Percentiles rank a stretch among this genome's conserved stretches.
phyloP scores from a whole-genome alignment of 176 grass and related monocot genomes.

The Echinochloa phyllopogon region DNA sequence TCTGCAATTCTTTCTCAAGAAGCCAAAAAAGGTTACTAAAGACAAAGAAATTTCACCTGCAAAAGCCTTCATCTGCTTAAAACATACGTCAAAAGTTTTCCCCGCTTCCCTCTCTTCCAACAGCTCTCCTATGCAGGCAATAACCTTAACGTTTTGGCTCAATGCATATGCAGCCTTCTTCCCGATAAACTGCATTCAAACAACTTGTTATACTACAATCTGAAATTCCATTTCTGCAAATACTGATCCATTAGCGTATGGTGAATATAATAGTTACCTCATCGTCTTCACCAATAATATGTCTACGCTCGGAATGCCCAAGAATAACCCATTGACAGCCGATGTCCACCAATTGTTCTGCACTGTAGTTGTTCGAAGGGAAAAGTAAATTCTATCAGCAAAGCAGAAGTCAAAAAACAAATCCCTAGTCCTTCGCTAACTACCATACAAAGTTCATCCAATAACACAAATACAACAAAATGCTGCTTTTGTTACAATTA shows the following conservation, averaged over 20 bases:
- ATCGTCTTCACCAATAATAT: slow-evolving; percentile 93
- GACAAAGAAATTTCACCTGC: slow-evolving; percentile 57
- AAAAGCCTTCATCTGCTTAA: slow-evolving; percentile 91
- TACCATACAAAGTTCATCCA: not conserved
- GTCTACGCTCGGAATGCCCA: slow-evolving; percentile 88
- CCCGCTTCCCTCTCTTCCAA: slow-evolving; percentile 97
- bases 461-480: not conserved
- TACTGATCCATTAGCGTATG: slow-evolving; percentile 8
- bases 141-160: slow-evolving; percentile 97
- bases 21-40: not conserved
- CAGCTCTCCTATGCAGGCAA: slow-evolving; percentile 95
- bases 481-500: not conserved
- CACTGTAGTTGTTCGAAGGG: slow-evolving; percentile 50
- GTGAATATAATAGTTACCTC: slow-evolving; percentile 47
- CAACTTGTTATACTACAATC: slow-evolving; percentile 24
- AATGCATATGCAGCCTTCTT: slow-evolving; percentile 97
- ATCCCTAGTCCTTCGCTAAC: not conserved
- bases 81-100: slow-evolving; percentile 99
- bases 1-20: slow-evolving; percentile 21
- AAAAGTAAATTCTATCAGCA: slow-evolving; percentile 30
- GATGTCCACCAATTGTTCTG: slow-evolving; percentile 90
- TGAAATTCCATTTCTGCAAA: slow-evolving; percentile 1
- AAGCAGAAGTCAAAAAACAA: slow-evolving; percentile 23
- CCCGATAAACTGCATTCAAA: slow-evolving; percentile 79
- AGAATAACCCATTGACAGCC: slow-evolving; percentile 97